Conservation (phyloP, 2,329 filamentous ascomycete species). For the Aspergillus tubingensis region DNA sequence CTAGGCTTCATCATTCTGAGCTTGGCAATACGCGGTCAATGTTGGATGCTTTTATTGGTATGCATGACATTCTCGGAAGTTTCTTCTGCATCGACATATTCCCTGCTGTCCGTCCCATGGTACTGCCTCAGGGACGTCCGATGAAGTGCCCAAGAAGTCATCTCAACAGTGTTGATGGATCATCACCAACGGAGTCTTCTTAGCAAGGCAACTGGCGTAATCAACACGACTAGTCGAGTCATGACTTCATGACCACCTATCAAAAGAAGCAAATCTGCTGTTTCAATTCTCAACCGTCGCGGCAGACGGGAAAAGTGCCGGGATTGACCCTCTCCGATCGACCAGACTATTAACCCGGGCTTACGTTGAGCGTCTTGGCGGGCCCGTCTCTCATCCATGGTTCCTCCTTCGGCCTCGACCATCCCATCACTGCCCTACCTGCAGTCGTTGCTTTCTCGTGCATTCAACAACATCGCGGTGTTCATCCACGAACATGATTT, state of each 20-base stretch:
- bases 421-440: not conserved
- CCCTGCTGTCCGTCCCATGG: not conserved
- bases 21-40: slow-evolving; percentile 9
- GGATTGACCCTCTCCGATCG: not conserved
- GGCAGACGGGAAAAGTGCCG: not conserved
- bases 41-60: not conserved
- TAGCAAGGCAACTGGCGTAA: not conserved
- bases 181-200: not conserved
- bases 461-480: too few relatives aligned
- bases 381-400: not conserved
- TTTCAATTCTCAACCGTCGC: not conserved
- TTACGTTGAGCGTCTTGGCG: not conserved
- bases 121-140: not conserved
- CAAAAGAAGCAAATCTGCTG: not conserved
- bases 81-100: not conserved
- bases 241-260: too few relatives aligned
- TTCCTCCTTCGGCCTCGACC: not conserved
- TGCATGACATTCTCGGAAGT: not conserved
- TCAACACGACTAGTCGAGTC: not conserved
- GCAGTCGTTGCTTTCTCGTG: too few relatives aligned
- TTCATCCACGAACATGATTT: too few relatives aligned
- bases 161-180: not conserved
- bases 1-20: slow-evolving; percentile 14
- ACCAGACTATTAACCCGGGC: not conserved
- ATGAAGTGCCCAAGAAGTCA: too few relatives aligned